Percentiles rank a stretch among this genome's conserved stretches.
These are phyloP conservation scores for Ramaria sp. DNA, from an alignment of 768 basidiomycete species.

Conservation along the genomic window DNA sequence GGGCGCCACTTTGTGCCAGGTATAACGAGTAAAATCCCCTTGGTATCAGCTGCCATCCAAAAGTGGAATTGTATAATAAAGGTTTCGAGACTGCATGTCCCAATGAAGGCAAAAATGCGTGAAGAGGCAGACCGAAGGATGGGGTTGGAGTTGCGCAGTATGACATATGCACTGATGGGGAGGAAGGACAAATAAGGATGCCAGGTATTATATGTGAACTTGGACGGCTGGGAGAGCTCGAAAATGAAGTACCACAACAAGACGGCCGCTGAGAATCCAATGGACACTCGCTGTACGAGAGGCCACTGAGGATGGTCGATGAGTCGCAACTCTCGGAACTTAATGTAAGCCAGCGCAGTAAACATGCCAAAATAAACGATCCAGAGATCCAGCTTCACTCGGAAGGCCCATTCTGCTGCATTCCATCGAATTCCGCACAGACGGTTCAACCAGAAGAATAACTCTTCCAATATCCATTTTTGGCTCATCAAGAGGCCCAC, in stretches of 20 bases:
- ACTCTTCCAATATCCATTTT: slow-evolving; percentile 45
- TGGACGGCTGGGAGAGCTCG: slow-evolving; percentile 64
- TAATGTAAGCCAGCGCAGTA: slow-evolving; percentile 59
- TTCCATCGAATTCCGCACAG: slow-evolving; percentile 76
- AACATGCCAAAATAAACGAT: slow-evolving; percentile 86
- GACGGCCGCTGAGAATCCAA: slow-evolving; percentile 39
- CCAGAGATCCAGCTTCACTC: slow-evolving; percentile 80
- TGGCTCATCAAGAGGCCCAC: slow-evolving; percentile 59
- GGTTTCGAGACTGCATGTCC: slow-evolving; percentile 81
- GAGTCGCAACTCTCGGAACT: slow-evolving; percentile 61
- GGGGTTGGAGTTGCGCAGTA: slow-evolving; percentile 66
- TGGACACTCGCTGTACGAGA: slow-evolving; percentile 32
- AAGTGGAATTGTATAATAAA: slow-evolving; percentile 87
- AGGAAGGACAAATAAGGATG: slow-evolving; percentile 75
- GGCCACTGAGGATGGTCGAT: slow-evolving; percentile 63
- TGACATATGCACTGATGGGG: slow-evolving; percentile 66
- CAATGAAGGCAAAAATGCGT: slow-evolving; percentile 66
- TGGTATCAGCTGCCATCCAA: slow-evolving; percentile 78
- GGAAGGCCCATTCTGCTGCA: slow-evolving; percentile 79
- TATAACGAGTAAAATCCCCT: slow-evolving; percentile 68
- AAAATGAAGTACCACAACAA: slow-evolving; percentile 76
- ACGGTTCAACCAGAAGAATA: slow-evolving; percentile 54
- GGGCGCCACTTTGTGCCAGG: slow-evolving; percentile 64
- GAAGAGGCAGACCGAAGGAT: slow-evolving; percentile 62
- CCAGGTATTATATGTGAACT: slow-evolving; percentile 79